Conservation (phyloP, 192 early-diverging fungal genomes). For the Spizellomyces punctatus region DNA sequence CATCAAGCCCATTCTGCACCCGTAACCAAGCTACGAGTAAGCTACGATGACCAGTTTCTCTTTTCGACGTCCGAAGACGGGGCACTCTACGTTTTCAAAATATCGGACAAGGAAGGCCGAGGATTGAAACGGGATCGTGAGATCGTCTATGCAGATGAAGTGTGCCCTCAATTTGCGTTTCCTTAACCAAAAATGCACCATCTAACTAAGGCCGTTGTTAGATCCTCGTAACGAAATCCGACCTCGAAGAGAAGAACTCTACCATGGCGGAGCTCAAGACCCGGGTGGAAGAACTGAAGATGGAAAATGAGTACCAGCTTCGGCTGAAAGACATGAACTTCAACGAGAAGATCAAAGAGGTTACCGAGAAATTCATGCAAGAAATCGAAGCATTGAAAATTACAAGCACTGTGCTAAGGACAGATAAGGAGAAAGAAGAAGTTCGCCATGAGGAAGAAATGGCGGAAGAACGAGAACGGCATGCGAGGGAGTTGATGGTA, state of each 20-base stretch:
- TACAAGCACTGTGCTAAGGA: slow-evolving; percentile 55
- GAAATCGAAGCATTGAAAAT: slow-evolving; percentile 67
- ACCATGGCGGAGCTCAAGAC: slow-evolving; percentile 61
- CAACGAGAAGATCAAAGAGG: slow-evolving; percentile 69
- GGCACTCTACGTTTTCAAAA: slow-evolving; percentile 57
- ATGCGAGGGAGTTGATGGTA: slow-evolving; percentile 54
- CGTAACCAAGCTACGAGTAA: slow-evolving; percentile 56
- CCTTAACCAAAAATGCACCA: not conserved
- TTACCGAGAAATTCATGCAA: slow-evolving; percentile 66
- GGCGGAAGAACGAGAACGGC: slow-evolving; percentile 55
- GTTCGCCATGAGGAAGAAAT: slow-evolving; percentile 62
- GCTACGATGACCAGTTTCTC: slow-evolving; percentile 62
- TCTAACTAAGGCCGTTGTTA: slow-evolving; percentile 5
- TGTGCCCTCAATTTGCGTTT: slow-evolving; percentile 12
- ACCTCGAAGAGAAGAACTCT: slow-evolving; percentile 62
- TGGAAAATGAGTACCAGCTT: slow-evolving; percentile 72
- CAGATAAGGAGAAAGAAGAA: slow-evolving; percentile 70
- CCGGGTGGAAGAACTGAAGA: slow-evolving; percentile 65
- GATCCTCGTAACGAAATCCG: slow-evolving; percentile 66
- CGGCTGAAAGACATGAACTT: slow-evolving; percentile 70
- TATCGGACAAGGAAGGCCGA: slow-evolving; percentile 57
- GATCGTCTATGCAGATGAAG: slow-evolving; percentile 62
- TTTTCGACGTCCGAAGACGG: slow-evolving; percentile 62
- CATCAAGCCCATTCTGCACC: slow-evolving; percentile 59
- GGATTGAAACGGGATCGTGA: slow-evolving; percentile 53